Percentiles rank a stretch among this genome's conserved stretches.
phyloP scores from a whole-genome alignment of 495 filamentous ascomycete species.

The Xylaria scruposa region DNA sequence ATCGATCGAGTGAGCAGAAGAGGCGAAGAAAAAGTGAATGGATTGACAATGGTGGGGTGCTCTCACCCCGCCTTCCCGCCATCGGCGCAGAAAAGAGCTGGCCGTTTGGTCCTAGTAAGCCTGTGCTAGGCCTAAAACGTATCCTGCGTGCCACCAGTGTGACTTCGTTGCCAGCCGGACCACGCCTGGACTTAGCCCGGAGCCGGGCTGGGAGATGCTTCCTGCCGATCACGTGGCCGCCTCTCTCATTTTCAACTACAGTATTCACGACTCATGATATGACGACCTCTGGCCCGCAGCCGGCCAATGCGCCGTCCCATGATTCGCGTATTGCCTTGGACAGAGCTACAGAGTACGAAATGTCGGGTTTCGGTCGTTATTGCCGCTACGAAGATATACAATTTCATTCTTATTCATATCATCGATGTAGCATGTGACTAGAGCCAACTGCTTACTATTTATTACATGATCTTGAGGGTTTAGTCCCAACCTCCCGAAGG shows the following conservation, averaged over 20 bases:
- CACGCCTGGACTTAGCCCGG: too few relatives aligned
- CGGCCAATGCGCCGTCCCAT: neutral
- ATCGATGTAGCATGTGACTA: neutral
- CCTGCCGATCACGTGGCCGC: constrained; percentile 8
- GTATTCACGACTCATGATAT: neutral
- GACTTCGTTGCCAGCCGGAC: constrained; percentile 1
- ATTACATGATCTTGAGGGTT: neutral
- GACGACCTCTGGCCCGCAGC: neutral
- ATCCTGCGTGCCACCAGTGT: neutral
- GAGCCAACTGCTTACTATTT: neutral
- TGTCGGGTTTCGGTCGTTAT: neutral
- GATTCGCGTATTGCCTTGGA: neutral
- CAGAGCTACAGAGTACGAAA: neutral
- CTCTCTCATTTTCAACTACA: neutral
- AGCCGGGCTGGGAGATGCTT: neutral
- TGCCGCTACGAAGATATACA: neutral
- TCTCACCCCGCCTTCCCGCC: constrained; percentile 12
- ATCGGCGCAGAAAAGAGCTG: constrained; percentile 9
- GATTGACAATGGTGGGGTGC: constrained; percentile 4
- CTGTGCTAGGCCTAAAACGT: constrained; percentile 1
- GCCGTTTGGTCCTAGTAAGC: constrained; percentile 3
- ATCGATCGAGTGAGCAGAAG: neutral
- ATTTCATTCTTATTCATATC: neutral
- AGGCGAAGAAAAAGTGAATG: constrained; percentile 9
- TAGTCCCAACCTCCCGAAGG: neutral